Percentiles rank a stretch among this genome's conserved stretches.
Evolutionary conservation across 2,329 filamentous ascomycete species (phyloP).

Genomic region (Fusarium duplospermum): DNA sequence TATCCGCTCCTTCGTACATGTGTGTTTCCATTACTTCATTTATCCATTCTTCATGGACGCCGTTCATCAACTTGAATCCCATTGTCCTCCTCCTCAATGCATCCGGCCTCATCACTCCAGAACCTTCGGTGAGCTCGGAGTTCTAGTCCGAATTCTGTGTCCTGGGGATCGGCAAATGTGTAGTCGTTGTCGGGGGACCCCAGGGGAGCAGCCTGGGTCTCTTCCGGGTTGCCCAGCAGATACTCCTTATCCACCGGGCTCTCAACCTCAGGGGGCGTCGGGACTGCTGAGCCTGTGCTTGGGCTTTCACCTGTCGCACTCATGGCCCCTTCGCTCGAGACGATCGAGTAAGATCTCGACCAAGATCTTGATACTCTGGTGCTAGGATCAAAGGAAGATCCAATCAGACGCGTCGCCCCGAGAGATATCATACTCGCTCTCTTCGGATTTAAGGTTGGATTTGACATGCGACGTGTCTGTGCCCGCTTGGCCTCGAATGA

Average conservation of each 20-base stretch:
- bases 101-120: slow-evolving; percentile 48
- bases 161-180: slow-evolving; percentile 45
- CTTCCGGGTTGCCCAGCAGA: slow-evolving; percentile 36
- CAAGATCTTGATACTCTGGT: slow-evolving; percentile 33
- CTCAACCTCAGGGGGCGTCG: slow-evolving; percentile 53
- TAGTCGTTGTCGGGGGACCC: slow-evolving; percentile 47
- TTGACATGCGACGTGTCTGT: slow-evolving; percentile 37
- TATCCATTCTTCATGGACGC: slow-evolving; percentile 30
- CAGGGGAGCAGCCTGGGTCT: slow-evolving; percentile 27
- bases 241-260: slow-evolving; percentile 47
- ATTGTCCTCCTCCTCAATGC: slow-evolving; percentile 54
- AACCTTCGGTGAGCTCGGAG: slow-evolving; percentile 51
- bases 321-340: slow-evolving; percentile 51
- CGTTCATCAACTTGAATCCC: slow-evolving; percentile 38
- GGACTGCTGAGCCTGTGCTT: slow-evolving; percentile 50
- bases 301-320: slow-evolving; percentile 53
- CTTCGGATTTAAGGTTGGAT: slow-evolving; percentile 33
- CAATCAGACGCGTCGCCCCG: slow-evolving; percentile 36
- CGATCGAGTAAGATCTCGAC: slow-evolving; percentile 46
- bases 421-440: slow-evolving; percentile 40
- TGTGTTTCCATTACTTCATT: slow-evolving; percentile 22
- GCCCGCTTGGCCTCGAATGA: slow-evolving; percentile 46
- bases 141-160: slow-evolving; percentile 50
- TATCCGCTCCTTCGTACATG: slow-evolving; percentile 13
- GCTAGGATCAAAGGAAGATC: slow-evolving; percentile 26